Evolutionary conservation across 345 rosid genomes (phyloP), one percentile per base, ranked within the genome.

Genomic region (Schrenkiella parvula): DNA sequence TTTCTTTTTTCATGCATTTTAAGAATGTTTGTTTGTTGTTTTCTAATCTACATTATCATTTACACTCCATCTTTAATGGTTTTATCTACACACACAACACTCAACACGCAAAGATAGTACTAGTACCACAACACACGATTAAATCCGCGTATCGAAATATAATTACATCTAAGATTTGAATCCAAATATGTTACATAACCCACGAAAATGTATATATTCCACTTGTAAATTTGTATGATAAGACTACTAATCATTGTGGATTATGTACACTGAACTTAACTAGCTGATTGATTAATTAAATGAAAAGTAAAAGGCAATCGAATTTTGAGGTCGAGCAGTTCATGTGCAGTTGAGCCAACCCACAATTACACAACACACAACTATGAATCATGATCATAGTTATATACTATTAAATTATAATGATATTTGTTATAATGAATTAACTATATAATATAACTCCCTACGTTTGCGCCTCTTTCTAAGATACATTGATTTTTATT

Each of bases 321-420:
- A 77, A 71, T 56, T 70, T 64, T 57, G 52, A 31, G 67, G 67
- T 38, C 31, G 71, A 70, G 54, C 48, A 76, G 80, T 76, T 77
- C 71, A 77, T 77, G 76, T 77, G 76, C 72, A 77, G 80, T 77
- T 77, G 76, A 77, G 72, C 76, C 80, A 77, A 77, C 76, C 72
- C 80, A 77, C 72, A 70, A 70, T 76, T 70, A 38, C 76, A 70
- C 75, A 76, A 39, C 54, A 56, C 75, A 70, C 65, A 75, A 62
- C 22, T 63, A 75, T 75, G 74, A 60, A 68, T 60, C 74, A 75
- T 75, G 64, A 75, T 69, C 59, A 31, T 43, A 68, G 32, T 63
- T 62, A 55, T 62, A 55, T 35, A 37, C 28, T 52, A 32, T 31
- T 22, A 32, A 8, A 18, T 22, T 54, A 25, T 44, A 62, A 5